Evolutionary conservation across 148 eudicot species (phyloP).

Genomic region (Cornus controversa): DNA sequence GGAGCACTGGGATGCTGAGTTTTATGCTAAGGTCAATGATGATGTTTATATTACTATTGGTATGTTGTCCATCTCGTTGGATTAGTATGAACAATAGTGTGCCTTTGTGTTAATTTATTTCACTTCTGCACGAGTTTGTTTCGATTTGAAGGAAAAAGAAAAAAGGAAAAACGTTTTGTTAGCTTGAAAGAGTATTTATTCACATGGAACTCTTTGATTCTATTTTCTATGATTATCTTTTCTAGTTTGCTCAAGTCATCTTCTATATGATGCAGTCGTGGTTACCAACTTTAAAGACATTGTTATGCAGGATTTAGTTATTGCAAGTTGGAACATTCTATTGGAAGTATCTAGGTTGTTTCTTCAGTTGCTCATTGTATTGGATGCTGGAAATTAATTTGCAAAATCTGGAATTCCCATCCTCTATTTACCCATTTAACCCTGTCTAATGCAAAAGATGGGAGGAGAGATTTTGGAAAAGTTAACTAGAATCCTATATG

Average conservation of each 20-base stretch:
- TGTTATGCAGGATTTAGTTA: too few relatives aligned
- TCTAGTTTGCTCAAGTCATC: neutral
- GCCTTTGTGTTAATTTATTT: neutral
- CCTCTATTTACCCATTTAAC: too few relatives aligned
- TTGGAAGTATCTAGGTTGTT: too few relatives aligned
- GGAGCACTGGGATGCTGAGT: conserved; percentile 84
- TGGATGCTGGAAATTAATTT: too few relatives aligned
- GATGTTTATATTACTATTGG: conserved; percentile 83
- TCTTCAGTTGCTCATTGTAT: too few relatives aligned
- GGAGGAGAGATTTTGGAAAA: too few relatives aligned
- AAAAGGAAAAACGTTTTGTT: too few relatives aligned
- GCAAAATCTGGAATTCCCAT: too few relatives aligned
- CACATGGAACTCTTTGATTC: neutral
- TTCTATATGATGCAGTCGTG: neutral
- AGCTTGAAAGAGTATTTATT: neutral
- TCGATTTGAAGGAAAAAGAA: neutral
- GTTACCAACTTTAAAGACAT: neutral
- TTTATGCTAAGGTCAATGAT: conserved; percentile 83
- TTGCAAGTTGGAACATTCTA: too few relatives aligned
- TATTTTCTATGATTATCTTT: too few relatives aligned
- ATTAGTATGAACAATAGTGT: neutral
- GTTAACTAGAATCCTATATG: too few relatives aligned
- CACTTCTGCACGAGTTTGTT: neutral
- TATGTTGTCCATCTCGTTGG: conserved; percentile 4
- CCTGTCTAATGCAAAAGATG: too few relatives aligned